Percentiles rank a stretch among this genome's conserved stretches.
Conservation (phyloP, 2,329 filamentous ascomycete genomes). For the Ustilaginoidea virens region DNA sequence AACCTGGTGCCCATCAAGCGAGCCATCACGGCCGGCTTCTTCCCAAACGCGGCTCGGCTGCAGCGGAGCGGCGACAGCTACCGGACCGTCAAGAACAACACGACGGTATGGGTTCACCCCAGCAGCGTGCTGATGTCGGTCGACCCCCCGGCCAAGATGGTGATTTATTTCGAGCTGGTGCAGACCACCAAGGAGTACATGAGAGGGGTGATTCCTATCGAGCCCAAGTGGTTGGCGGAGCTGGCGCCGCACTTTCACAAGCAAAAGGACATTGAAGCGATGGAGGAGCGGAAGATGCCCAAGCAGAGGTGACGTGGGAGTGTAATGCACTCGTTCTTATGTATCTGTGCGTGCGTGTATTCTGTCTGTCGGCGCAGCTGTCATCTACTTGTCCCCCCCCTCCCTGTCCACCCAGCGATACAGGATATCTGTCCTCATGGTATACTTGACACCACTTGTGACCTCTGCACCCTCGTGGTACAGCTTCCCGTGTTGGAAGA, state of each 20-base stretch:
- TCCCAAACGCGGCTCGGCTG: conserved; percentile 77
- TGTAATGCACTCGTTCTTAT: too few relatives aligned
- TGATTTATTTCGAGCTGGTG: conserved; percentile 76
- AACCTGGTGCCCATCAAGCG: conserved; percentile 70
- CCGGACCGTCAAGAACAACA: conserved; percentile 78
- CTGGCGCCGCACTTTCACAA: conserved; percentile 92
- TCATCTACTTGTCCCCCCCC: too few relatives aligned
- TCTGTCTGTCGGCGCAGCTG: too few relatives aligned
- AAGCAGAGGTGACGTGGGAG: conserved; percentile 13
- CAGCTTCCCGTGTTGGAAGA: conserved; percentile 40
- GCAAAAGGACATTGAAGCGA: conserved; percentile 68
- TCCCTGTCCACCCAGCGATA: conserved; percentile 19
- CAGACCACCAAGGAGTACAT: conserved; percentile 86
- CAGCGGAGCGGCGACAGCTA: conserved; percentile 78
- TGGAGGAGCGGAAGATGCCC: conserved; percentile 57
- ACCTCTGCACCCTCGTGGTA: conserved; percentile 40
- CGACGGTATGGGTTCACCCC: conserved; percentile 84
- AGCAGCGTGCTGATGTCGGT: conserved; percentile 65
- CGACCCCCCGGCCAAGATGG: conserved; percentile 63
- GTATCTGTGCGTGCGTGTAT: neutral
- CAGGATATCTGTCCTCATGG: conserved; percentile 39
- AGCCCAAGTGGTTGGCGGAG: conserved; percentile 73
- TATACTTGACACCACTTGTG: conserved; percentile 35
- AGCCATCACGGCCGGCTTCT: conserved; percentile 82
- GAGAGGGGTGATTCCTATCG: conserved; percentile 71